Base-by-base conservation (phyloP, 176 grass and related monocot species). In the Paspalum notatum region DNA sequence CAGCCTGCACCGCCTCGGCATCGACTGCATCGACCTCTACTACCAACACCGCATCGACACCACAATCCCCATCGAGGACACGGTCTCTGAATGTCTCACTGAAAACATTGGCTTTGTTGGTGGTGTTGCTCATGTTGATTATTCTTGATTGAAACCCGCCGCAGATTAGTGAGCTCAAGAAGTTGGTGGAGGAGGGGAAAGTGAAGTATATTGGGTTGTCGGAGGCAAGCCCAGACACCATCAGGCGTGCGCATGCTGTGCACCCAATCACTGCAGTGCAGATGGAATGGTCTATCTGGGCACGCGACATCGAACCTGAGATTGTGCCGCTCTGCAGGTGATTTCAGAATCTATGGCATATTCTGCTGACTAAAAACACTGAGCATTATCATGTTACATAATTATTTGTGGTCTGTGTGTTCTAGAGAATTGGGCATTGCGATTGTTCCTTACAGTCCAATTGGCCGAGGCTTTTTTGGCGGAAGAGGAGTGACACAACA, bases 271-370 rank as follows among this genome's bases (percentile, higher is more conserved):
- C 86, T 0, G 88, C 91, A 14, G 73, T 97, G 62, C 94, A 93
- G 86, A 97, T 97, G 88, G 94, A 97, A 32, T 97, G 90, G 90
- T 97, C 94, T 62, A 86, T 93, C 12, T 97, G 91, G 94, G 81
- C 86, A 79, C 88, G 91, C 2, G 94, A 97, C 14, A 89, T 97
- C 27, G 94, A 97, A 45, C 72, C 81, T 14, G 91, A 97, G 57
- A 91, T 97, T 15, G 91, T 97, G 27, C 94, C 94, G 1, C 87
- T 97, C 37, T 97, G 91, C 91, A 91, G 94, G 94, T 89, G 17
- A n/a, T n/a, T 47, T 72, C 20, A 17, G 8, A 8, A 75, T 82
- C 25, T n/a, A n/a, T n/a, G n/a, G 22, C 44, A 59, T 45, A 22
- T n/a, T n/a, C n/a, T n/a, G n/a, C n/a, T n/a, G n/a, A n/a, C n/a